Base-by-base conservation (phyloP, 208 protist species). In the Acanthamoeba sp. region DNA sequence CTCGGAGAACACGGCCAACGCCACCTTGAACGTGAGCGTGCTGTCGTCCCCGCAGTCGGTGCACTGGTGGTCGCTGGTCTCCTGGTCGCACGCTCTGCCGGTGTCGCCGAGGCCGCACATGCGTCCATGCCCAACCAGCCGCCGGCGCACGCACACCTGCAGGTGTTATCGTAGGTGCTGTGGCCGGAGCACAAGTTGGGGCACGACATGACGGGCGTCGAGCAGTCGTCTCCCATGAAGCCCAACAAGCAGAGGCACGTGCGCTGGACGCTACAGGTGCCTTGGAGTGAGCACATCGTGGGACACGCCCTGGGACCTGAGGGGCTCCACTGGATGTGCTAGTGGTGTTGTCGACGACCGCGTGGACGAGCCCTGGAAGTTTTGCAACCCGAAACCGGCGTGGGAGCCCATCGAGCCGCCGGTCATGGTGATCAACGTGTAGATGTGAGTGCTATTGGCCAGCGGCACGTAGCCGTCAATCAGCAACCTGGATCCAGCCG, bases 181-280 rank as follows among this genome's bases (percentile, higher is more conserved):
- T 90, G 82, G 29, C 69, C 69, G 9, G 82, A 69, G 38, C 82
- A 90, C n/a, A 16, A 18, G n/a, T 45, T 57, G 52, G 48, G 82
- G 50, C 82, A 90, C 34, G 69, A 20, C 36, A 22, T 16, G 57
- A 90, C 24, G 10, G 82, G 82, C 82, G 62, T n/a, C 48, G 82
- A 59, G n/a, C 82, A 90, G 57, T 90, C 38, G 27, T 42, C 29
- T 24, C 82, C 82, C 16, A 48, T 90, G 48, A 90, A 90, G 82
- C 34, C 29, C 29, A 48, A 42, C 24, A 18, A 42, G 29, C 82
- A 90, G n/a, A 66, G 40, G 82, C 82, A 90, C 57, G n/a, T n/a
- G 78, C 82, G 34, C 32, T 6, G 22, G 69, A 27, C 59, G n/a
- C 59, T 66, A 20, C 82, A 90, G 32, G 48, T 36, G 82, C 82